Conservation (phyloP, 495 filamentous ascomycete species). For the Darksidea phi region DNA sequence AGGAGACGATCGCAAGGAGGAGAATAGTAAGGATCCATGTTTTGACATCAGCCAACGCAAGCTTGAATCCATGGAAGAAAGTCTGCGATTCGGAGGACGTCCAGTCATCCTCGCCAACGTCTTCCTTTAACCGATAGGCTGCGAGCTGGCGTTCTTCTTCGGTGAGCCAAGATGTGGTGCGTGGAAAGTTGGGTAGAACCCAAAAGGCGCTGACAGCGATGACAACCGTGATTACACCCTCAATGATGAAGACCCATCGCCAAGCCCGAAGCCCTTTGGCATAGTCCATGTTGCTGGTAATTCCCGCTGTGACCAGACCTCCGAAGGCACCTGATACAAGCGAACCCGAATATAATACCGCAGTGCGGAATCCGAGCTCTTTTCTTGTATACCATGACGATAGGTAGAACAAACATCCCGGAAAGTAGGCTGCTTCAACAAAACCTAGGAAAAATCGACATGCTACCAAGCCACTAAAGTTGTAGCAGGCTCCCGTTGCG, state of each 20-base stretch:
- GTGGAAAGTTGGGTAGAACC: constrained; percentile 75
- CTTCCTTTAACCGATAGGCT: constrained; percentile 68
- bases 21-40: constrained; percentile 69
- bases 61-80: constrained; percentile 58
- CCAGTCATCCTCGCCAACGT: constrained; percentile 73
- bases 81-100: constrained; percentile 59
- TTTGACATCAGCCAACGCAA: constrained; percentile 71
- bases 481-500: constrained; percentile 51
- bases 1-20: constrained; percentile 69
- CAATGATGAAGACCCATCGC: constrained; percentile 69
- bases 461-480: constrained; percentile 54
- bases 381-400: constrained; percentile 61
- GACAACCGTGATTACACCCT: constrained; percentile 60
- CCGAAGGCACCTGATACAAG: constrained; percentile 45
- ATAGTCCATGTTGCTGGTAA: constrained; percentile 39
- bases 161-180: constrained; percentile 70
- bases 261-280: constrained; percentile 52
- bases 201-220: constrained; percentile 56
- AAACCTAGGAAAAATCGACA: constrained; percentile 51
- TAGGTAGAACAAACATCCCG: constrained; percentile 45
- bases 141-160: constrained; percentile 68
- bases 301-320: constrained; percentile 45
- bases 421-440: constrained; percentile 41
- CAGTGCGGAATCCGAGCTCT: constrained; percentile 59
- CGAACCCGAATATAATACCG: constrained; percentile 48